Base-by-base conservation (phyloP, 345 rosid species). In the Corchorus olitorius region DNA sequence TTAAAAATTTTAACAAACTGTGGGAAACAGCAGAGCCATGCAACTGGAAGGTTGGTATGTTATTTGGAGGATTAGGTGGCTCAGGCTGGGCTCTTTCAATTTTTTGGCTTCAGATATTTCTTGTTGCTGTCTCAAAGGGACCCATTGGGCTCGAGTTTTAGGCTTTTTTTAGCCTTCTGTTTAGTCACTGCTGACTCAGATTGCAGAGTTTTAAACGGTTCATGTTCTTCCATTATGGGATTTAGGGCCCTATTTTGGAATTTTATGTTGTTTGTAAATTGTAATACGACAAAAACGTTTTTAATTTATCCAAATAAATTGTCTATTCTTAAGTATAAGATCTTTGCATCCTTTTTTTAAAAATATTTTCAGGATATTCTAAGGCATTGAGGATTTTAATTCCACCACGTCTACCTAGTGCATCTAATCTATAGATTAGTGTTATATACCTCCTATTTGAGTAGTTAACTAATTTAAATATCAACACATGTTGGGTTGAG, bases 161-260 rank as follows among this genome's bases (percentile, higher is more conserved):
- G 43, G 5, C 43, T 39, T 27, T 27, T 39, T 27, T 27, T 27
- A 7, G 45, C 45, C 48, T 45, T 45, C 10, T 8, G 5, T 58
- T 7, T 58, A 59, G 22, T 39, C 13, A 16, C 15, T 53, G 75
- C 61, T 55, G 75, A 72, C 50, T 55, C 64, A 39, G 75, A 33
- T 72, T 55, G 61, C 17, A 22, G 75, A 35, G 75, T 19, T 41
- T 37, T 43, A 58, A n/a, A 72, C 64, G 64, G 63, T 10, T 70
- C 16, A 2, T 71, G 48, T 19, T 8, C 34, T 37, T 37, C n/a
- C 52, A 58, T 10, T 53, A 50, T 27, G 61, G 72, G 65, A 41
- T 3, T 53, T 34, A 1, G 46, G 72, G 10, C 58, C 72, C 46
- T 27, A 27, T 27, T 27, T 27, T 27, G 27, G 1, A 27, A 43